Evolutionary conservation across 495 filamentous ascomycete species (phyloP).

Genomic region (Aspergillus hancockii): DNA sequence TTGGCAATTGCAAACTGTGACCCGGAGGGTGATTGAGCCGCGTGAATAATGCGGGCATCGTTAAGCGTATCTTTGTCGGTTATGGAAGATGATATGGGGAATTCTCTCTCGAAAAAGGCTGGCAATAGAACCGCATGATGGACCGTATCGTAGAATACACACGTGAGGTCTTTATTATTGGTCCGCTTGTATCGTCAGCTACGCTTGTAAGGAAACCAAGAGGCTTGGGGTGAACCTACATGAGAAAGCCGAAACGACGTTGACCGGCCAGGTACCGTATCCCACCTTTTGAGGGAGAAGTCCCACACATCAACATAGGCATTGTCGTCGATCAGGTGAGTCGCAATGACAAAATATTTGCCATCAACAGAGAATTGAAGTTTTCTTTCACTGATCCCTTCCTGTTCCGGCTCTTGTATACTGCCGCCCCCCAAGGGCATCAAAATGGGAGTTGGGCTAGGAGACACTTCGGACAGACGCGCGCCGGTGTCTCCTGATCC

Average conservation of each 20-base stretch:
- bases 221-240: conserved; percentile 13
- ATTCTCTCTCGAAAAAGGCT: conserved; percentile 28
- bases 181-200: conserved; percentile 17
- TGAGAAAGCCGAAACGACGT: conserved; percentile 24
- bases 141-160: conserved; percentile 26
- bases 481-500: conserved; percentile 12
- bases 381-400: conserved; percentile 20
- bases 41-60: conserved; percentile 23
- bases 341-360: conserved; percentile 25
- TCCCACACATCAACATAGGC: conserved; percentile 29
- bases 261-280: conserved; percentile 16
- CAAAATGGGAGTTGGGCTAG: neutral
- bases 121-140: conserved; percentile 24
- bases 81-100: conserved; percentile 19
- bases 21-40: conserved; percentile 27
- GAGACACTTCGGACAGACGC: conserved; percentile 5
- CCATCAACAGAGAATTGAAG: conserved; percentile 27
- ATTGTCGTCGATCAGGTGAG: conserved; percentile 20
- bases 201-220: neutral
- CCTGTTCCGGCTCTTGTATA: conserved; percentile 8
- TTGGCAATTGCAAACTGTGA: conserved; percentile 25
- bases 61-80: conserved; percentile 13
- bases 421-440: neutral
- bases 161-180: conserved; percentile 24
- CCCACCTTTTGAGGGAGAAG: conserved; percentile 23